Evolutionary conservation across 306 rosid species (phyloP).

Genomic region (Sechiopsis laciniata): DNA sequence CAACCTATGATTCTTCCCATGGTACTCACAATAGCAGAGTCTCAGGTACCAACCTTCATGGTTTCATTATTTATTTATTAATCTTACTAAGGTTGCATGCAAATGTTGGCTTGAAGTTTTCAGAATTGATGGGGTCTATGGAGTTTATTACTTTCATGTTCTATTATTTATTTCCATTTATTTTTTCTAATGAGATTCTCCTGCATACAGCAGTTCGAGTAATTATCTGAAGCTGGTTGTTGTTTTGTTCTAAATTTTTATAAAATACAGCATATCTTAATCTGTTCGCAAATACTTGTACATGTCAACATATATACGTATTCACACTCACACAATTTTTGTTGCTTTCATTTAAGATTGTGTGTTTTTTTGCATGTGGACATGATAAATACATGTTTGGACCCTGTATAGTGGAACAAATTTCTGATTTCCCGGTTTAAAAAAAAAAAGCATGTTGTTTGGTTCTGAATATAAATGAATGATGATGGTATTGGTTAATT

Average conservation of each 20-base stretch:
- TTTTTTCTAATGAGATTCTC: background rate
- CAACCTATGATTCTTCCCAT: constrained; percentile 98
- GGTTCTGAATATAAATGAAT: background rate
- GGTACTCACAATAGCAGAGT: constrained; percentile 97
- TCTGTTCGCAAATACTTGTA: background rate
- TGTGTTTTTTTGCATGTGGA: background rate
- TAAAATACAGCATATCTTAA: background rate
- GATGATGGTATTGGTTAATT: background rate
- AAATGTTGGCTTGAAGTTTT: background rate
- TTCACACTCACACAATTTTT: background rate
- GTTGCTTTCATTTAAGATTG: background rate
- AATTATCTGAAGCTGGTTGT: constrained; percentile 11
- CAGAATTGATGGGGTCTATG: background rate
- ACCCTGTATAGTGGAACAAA: too few relatives aligned
- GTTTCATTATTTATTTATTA: constrained; percentile 2
- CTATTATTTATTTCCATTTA: background rate
- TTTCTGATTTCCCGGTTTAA: too few relatives aligned
- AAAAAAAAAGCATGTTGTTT: background rate
- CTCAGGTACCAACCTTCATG: constrained; percentile 59
- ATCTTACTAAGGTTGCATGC: background rate
- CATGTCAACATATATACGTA: background rate
- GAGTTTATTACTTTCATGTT: background rate
- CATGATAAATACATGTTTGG: background rate
- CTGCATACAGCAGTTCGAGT: background rate
- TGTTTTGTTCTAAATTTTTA: background rate